Evolutionary conservation across 2,329 filamentous ascomycete species (phyloP).

Genomic region (Hypomyces rosellus): DNA sequence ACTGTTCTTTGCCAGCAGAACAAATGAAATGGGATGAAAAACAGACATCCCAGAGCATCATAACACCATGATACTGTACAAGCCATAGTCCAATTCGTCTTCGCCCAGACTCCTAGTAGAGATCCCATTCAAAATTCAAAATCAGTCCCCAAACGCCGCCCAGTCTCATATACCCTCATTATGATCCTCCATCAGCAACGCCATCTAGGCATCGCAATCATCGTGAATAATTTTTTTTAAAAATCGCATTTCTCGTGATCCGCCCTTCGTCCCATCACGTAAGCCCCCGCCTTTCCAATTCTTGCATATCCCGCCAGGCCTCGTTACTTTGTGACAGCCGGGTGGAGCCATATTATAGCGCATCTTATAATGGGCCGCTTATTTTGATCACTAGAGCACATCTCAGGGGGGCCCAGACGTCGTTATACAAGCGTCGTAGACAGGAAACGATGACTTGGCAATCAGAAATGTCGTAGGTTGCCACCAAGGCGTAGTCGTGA

Average conservation of each 20-base stretch:
- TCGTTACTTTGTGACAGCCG: not conserved
- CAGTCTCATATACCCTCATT: conserved; percentile 9
- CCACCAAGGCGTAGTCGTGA: not conserved
- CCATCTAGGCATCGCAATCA: conserved; percentile 5
- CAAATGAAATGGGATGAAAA: too few species aligned
- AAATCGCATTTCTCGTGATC: conserved; percentile 4
- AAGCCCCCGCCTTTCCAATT: not conserved
- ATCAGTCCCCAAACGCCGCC: conserved; percentile 5
- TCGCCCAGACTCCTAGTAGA: not conserved
- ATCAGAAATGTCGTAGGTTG: not conserved
- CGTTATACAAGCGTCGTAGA: conserved; percentile 2
- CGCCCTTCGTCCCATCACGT: not conserved
- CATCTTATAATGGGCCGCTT: too few species aligned
- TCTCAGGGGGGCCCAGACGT: too few species aligned
- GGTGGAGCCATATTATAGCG: too few species aligned
- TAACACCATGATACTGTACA: conserved; percentile 7
- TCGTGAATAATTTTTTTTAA: not conserved
- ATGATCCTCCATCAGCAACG: conserved; percentile 3
- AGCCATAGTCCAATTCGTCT: not conserved
- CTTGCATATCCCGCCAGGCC: not conserved
- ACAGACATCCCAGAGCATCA: not conserved
- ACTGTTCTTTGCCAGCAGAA: too few species aligned
- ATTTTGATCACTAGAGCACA: too few species aligned
- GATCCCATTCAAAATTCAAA: not conserved
- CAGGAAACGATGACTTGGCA: not conserved